Evolutionary conservation across 495 filamentous ascomycete genomes (phyloP).

Genomic region (Tuber calosporum): DNA sequence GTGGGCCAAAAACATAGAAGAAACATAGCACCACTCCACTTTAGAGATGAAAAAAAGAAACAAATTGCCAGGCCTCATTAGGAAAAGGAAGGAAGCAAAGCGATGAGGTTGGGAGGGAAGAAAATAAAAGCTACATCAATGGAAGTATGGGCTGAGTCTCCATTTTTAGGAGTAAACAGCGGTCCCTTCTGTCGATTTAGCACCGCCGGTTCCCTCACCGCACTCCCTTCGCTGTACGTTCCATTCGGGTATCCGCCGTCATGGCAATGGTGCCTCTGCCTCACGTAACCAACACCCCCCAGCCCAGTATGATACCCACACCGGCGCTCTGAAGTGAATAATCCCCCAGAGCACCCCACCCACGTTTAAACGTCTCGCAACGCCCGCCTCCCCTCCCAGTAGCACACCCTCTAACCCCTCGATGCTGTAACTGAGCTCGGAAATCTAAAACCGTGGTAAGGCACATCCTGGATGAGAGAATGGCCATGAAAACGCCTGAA

Average conservation of each 20-base stretch:
- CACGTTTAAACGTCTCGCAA: constrained; percentile 12
- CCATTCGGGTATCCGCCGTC: neutral
- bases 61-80: too few species aligned
- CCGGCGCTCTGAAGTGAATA: neutral
- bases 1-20: too few species aligned
- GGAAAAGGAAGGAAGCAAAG: too few species aligned
- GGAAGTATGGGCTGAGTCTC: neutral
- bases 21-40: too few species aligned
- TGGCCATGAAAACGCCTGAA: constrained; percentile 54
- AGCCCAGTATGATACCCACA: neutral
- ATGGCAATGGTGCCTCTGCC: neutral
- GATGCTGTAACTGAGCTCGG: constrained; percentile 36
- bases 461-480: constrained; percentile 53
- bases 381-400: constrained; percentile 38
- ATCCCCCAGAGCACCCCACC: constrained; percentile 34
- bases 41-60: too few species aligned
- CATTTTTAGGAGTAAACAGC: neutral
- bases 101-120: neutral
- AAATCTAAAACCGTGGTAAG: constrained; percentile 57
- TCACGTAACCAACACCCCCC: neutral
- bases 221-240: neutral
- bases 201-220: neutral
- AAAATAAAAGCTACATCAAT: neutral
- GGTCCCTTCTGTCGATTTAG: neutral
- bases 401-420: constrained; percentile 32